Evolutionary conservation across 441 rosid species (phyloP), one percentile per base, ranked within the genome.

Genomic region (Croton setiger): DNA sequence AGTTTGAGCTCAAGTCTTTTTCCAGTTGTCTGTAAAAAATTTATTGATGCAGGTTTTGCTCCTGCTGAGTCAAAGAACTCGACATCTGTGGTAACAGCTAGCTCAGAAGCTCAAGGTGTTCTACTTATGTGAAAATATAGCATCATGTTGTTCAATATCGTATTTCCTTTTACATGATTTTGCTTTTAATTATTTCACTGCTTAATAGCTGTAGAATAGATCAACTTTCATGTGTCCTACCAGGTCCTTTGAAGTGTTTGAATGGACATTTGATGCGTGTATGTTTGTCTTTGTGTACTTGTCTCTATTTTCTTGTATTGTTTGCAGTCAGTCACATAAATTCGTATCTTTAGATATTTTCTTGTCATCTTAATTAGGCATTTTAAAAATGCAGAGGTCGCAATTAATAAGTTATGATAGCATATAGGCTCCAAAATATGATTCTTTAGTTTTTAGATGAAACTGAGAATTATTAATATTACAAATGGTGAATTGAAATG

Each of bases 41-140:
- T 67, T 74, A 62, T 21, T 75, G 58, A 39, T 72, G 27, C 88
- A 94, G 98, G 98, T 79, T 94, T 91, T 72, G 80, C 82, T 66
- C 84, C 89, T 61, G 79, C 68, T 69, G 86, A 77, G 72, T 78
- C 84, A 51, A 79, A 72, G 27, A 82, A 79, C 56, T 74, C 76
- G 66, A 69, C 80, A 64, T 79, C 81, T 21, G 72, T 75, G 48
- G 90, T 76, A 64, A 79, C 72, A 55, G 79, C 77, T 74, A 67
- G 56, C 23, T 36, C 65, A 31, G 89, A 79, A 63, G 71, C 64
- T 73, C 81, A 82, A 83, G 96, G 92, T 87, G 71, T 70, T 74
- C 23, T 71, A 18, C 44, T 21, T 70, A 27, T 43, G 18, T 64
- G 23, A 33, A 57, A 66, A 36, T 64, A 62, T 47, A 10, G 43